Conservation (phyloP, 108 stramenopile species). For the Nitzschia sp. region DNA sequence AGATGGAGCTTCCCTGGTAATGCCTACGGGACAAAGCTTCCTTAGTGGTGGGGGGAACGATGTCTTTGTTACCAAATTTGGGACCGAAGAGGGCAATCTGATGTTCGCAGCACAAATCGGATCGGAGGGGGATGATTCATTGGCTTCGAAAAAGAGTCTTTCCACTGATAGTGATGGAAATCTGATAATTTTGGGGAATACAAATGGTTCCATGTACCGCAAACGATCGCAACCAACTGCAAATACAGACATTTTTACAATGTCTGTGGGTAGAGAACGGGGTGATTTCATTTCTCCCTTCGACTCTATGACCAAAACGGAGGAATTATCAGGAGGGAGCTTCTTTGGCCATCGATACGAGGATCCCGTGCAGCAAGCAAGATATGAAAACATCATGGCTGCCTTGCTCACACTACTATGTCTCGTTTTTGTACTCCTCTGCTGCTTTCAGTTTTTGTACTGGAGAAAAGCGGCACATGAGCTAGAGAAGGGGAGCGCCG, state of each 20-base stretch:
- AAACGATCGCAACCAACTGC: constrained; percentile 26
- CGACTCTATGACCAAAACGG: neutral
- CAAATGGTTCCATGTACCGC: constrained; percentile 49
- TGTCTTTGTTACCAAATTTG: constrained; percentile 55
- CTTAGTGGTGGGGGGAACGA: constrained; percentile 38
- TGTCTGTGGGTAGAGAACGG: constrained; percentile 42
- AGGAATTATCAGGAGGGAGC: neutral
- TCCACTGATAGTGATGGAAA: constrained; percentile 51
- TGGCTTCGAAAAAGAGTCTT: constrained; percentile 49
- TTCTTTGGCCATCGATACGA: constrained; percentile 18
- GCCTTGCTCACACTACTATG: constrained; percentile 5
- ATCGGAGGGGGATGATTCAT: constrained; percentile 43
- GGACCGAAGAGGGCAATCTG: constrained; percentile 32
- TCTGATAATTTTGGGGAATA: constrained; percentile 49
- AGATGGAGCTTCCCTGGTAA: constrained; percentile 22
- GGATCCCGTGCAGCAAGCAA: neutral
- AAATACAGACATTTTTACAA: constrained; percentile 50
- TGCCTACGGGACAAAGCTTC: neutral
- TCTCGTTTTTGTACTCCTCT: neutral
- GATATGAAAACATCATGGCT: constrained; percentile 2
- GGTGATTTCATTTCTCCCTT: constrained; percentile 7
- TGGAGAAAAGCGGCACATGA: neutral
- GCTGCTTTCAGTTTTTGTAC: neutral
- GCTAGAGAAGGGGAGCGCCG: neutral
- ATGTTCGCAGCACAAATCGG: constrained; percentile 50